These are phyloP conservation scores for Pisolithus sp. DNA, from an alignment of 768 basidiomycete species.

Conservation along the genomic window DNA sequence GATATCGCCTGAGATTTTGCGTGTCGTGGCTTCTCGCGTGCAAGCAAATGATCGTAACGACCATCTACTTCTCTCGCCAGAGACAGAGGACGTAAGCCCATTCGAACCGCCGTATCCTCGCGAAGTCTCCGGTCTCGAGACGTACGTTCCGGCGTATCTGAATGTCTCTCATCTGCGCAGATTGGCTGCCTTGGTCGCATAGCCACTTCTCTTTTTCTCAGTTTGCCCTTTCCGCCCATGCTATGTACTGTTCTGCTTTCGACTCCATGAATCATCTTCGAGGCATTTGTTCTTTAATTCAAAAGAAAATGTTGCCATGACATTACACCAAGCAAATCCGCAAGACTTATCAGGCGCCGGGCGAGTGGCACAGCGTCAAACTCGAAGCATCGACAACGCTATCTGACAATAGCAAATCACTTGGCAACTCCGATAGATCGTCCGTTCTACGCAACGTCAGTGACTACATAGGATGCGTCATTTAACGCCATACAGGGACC, in stretches of 20 bases:
- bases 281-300: neutral
- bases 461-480: constrained; percentile 35
- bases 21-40: constrained; percentile 93
- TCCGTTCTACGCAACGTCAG: constrained; percentile 32
- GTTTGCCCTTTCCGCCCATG: constrained; percentile 6
- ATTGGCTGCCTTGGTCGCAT: constrained; percentile 81
- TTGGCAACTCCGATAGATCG: constrained; percentile 31
- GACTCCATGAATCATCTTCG: constrained; percentile 13
- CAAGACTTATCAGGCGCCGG: neutral
- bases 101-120: constrained; percentile 92
- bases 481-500: neutral
- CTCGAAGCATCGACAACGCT: constrained; percentile 51
- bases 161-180: constrained; percentile 86
- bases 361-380: constrained; percentile 12
- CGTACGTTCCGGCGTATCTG: constrained; percentile 89
- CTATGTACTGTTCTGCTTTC: constrained; percentile 13
- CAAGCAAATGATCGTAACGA: constrained; percentile 96
- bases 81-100: constrained; percentile 94
- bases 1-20: constrained; percentile 93
- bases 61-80: constrained; percentile 90
- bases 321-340: neutral
- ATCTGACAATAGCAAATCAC: constrained; percentile 40
- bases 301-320: neutral
- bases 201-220: constrained; percentile 14
- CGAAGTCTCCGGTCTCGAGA: constrained; percentile 93